Conservation (phyloP, 1,284 basidiomycete species). For the Butyriboletus regius region DNA sequence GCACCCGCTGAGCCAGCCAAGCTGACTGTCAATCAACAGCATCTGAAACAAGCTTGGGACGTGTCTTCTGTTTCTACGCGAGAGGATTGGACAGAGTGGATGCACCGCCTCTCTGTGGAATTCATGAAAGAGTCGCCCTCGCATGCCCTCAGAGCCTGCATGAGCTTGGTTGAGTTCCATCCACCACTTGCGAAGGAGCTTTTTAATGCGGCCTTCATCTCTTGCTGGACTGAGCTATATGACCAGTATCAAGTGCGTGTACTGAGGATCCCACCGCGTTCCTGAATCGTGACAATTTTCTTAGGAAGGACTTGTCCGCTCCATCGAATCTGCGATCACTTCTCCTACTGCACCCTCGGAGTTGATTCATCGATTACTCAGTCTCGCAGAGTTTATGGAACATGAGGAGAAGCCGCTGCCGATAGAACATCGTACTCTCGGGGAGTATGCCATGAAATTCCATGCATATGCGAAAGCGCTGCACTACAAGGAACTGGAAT, state of each 20-base stretch:
- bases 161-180: slow-evolving; percentile 88
- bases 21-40: slow-evolving; percentile 94
- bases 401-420: slow-evolving; percentile 95
- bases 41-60: slow-evolving; percentile 96
- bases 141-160: slow-evolving; percentile 92
- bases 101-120: slow-evolving; percentile 87
- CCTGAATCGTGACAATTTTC: slow-evolving; percentile 5
- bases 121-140: slow-evolving; percentile 98
- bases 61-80: slow-evolving; percentile 70
- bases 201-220: slow-evolving; percentile 97
- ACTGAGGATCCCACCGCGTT: background rate
- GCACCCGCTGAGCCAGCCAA: slow-evolving; percentile 78
- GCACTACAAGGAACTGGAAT: slow-evolving; percentile 98
- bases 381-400: slow-evolving; percentile 99
- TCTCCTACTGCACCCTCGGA: slow-evolving; percentile 77
- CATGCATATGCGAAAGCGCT: slow-evolving; percentile 96
- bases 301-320: slow-evolving; percentile 86
- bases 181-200: slow-evolving; percentile 87
- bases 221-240: slow-evolving; percentile 94
- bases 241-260: slow-evolving; percentile 82
- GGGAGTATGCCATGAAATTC: slow-evolving; percentile 89
- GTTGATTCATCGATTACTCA: slow-evolving; percentile 87
- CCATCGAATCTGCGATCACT: slow-evolving; percentile 85
- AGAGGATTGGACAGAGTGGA: slow-evolving; percentile 96
- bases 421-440: slow-evolving; percentile 88